Evolutionary conservation across 306 rosid species (phyloP), one percentile per base, ranked within the genome.

Genomic region (Prunus davidiana): DNA sequence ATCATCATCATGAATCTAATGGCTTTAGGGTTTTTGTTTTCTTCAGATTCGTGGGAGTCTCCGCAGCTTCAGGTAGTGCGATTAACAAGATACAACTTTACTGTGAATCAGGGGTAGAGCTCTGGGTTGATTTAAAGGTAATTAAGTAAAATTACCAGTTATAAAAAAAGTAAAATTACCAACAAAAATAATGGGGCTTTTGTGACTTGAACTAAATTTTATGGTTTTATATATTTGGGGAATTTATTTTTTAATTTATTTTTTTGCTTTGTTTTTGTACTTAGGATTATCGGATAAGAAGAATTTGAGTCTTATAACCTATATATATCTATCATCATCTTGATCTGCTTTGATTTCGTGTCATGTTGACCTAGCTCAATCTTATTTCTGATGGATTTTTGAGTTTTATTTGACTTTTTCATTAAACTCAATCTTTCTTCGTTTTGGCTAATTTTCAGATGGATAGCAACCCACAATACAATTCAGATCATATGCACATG

Each of bases 121-220:
- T 22, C 45, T 28, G 77, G 46, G 57, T 8, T 49, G 58, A 55
- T 57, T 47, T 64, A 43, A 47, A 72, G 88, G 80, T 82, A 76
- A 76, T 20, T 10, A 32, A 62, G 1, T 6, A 47, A 7, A 25
- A 18, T 52, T 52, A 6, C 56, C 8, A 52, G 57, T 52, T 18
- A 5, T 32, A 32, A 34, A 0, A 34, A 34, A 38, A 1, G 9
- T 38, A 38, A 38, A 38, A 38, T 38, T 38, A 38, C 43, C 9
- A 38, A 38, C 43, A 38, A 38, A 6, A 38, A 34, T 1, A 38
- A 38, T 38, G 43, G 9, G 43, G 9, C 43, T 38, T 38, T 7
- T 38, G 43, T 38, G 43, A 38, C 9, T 38, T 38, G 43, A 38
- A 38, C 43, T 38, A 38, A 38, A 38, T 38, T 38, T 38, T 38